Evolutionary conservation across 2,329 filamentous ascomycete species (phyloP).

Genomic region (Apiospora koreana): DNA sequence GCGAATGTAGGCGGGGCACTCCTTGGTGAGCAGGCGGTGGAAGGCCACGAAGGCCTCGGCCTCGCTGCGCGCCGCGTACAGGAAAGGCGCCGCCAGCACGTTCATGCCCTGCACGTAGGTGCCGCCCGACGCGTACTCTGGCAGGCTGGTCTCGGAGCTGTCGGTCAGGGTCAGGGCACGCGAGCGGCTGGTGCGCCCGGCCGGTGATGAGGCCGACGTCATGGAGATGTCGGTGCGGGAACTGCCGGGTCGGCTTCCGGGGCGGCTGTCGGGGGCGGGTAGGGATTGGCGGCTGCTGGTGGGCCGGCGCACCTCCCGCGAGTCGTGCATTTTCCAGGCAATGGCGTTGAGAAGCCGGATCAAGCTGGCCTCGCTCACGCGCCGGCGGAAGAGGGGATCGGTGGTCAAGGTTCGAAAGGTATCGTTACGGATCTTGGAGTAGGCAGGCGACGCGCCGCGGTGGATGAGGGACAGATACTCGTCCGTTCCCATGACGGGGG

Average conservation of each 20-base stretch:
- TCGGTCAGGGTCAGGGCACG: constrained; percentile 62
- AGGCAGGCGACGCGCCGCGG: constrained; percentile 89
- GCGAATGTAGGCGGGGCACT: constrained; percentile 91
- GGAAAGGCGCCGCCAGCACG: constrained; percentile 90
- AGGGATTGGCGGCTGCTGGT: constrained; percentile 30
- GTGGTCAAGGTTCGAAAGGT: constrained; percentile 96
- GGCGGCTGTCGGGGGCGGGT: constrained; percentile 32
- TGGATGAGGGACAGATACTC: constrained; percentile 88
- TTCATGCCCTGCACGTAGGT: constrained; percentile 99
- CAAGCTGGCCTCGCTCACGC: constrained; percentile 92
- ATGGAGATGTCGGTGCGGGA: constrained; percentile 39
- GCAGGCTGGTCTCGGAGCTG: constrained; percentile 59
- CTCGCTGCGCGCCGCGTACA: constrained; percentile 93
- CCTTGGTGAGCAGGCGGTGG: constrained; percentile 80
- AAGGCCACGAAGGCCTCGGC: constrained; percentile 93
- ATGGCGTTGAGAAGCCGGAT: constrained; percentile 94
- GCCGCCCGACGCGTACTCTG: constrained; percentile 65
- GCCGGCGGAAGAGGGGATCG: constrained; percentile 92
- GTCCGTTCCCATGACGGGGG: constrained; percentile 81
- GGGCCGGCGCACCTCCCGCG: constrained; percentile 52
- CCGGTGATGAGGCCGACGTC: constrained; percentile 43
- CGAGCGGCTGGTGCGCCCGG: constrained; percentile 46
- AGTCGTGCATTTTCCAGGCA: constrained; percentile 90
- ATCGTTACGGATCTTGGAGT: constrained; percentile 97
- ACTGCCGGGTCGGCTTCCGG: constrained; percentile 31